Conservation (phyloP, 345 rosid genomes). For the Mangifera indica region DNA sequence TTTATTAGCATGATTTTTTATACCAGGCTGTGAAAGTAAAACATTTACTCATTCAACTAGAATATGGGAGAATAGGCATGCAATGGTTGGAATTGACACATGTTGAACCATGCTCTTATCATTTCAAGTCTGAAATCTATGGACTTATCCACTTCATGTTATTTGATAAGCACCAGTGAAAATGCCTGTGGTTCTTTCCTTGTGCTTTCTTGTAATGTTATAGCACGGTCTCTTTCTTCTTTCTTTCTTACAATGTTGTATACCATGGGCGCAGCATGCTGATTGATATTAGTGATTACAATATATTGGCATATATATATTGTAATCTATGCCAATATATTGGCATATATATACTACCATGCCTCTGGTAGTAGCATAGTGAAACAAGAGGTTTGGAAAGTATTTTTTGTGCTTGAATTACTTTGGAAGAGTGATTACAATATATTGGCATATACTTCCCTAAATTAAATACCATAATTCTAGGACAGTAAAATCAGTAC, state of each 20-base stretch:
- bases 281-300: too few species aligned
- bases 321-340: too few species aligned
- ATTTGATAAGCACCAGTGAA: not conserved
- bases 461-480: too few species aligned
- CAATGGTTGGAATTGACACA: not conserved
- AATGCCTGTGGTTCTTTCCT: not conserved
- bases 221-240: too few species aligned
- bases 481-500: too few species aligned
- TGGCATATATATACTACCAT: too few species aligned
- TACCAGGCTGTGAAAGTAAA: not conserved
- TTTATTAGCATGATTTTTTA: not conserved
- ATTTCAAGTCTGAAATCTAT: not conserved
- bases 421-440: too few species aligned
- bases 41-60: not conserved
- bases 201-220: too few species aligned
- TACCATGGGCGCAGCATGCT: not conserved
- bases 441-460: too few species aligned
- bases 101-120: not conserved
- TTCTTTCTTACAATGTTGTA: not conserved
- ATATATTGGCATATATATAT: too few species aligned
- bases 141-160: not conserved
- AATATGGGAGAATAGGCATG: conserved; percentile 1
- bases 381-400: too few species aligned
- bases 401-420: too few species aligned
- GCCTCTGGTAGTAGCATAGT: not conserved